phyloP scores from a whole-genome alignment of 371 early-diverging fungal genomes.

The Mucor circinelloides region DNA sequence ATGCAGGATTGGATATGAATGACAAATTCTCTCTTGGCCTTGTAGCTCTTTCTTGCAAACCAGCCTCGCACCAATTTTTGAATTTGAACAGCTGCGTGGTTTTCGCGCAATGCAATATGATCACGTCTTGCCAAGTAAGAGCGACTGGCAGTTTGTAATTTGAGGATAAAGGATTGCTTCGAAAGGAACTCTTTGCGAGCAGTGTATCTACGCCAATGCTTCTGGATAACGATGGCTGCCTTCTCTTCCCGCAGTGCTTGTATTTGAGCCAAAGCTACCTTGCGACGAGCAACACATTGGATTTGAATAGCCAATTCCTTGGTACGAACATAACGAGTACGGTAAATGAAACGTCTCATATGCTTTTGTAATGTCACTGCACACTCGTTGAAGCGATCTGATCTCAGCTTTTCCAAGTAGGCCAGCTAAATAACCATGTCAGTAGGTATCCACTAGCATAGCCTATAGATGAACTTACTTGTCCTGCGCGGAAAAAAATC shows the following conservation, averaged over 20 bases:
- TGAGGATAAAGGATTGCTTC: constrained; percentile 38
- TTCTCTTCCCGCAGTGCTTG: constrained; percentile 60
- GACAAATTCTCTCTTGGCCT: constrained; percentile 55
- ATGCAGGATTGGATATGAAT: constrained; percentile 82
- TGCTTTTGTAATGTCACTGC: constrained; percentile 91
- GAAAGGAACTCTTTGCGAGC: constrained; percentile 61
- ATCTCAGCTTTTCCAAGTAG: constrained; percentile 86
- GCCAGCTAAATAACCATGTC: constrained; percentile 60
- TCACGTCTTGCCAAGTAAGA: constrained; percentile 58
- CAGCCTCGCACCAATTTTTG: constrained; percentile 70
- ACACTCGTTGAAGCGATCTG: constrained; percentile 77
- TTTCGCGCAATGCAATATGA: constrained; percentile 52
- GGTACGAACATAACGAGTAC: constrained; percentile 68
- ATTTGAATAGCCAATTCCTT: constrained; percentile 62
- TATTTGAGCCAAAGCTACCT: constrained; percentile 59
- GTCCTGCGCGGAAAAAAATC: constrained; percentile 98
- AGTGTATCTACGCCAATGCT: constrained; percentile 66
- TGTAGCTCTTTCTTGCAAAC: constrained; percentile 66
- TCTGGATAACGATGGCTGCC: constrained; percentile 82
- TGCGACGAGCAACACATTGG: constrained; percentile 68
- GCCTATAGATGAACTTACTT: constrained; percentile 6
- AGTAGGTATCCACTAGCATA: background rate
- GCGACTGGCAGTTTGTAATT: constrained; percentile 60
- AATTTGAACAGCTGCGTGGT: constrained; percentile 75
- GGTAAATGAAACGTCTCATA: constrained; percentile 74